Base-by-base conservation (phyloP, 139 green algal genomes). In the Microglena sp. region DNA sequence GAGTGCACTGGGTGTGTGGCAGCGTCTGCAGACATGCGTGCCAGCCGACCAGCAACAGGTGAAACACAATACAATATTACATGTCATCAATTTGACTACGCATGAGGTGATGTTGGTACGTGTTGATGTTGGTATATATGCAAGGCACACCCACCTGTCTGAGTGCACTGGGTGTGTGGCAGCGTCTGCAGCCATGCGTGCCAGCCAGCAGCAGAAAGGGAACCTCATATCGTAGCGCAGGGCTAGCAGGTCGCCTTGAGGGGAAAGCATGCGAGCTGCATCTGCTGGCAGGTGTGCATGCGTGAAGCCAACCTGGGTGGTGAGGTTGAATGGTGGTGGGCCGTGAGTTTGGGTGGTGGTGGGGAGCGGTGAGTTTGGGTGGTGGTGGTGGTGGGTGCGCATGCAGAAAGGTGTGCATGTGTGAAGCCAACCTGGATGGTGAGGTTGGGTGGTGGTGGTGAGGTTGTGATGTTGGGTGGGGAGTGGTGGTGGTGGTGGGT, bases 201-300 rank as follows among this genome's bases (percentile, higher is more conserved):
- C 75, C 15, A 87, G 79, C 87, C 86, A 92, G 27, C 65, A 60
- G 7, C 73, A 84, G 68, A 91, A 90, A 31, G 84, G 77, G 30
- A 60, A 55, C 34, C 86, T 72, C 62, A 90, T 59, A 55, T 94
- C 84, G 59, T 84, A 76, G 5, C 82, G 63, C 63, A 90, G 68
- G 1, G 61, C 65, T 53, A 89, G 68, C 61, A 72, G 71, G 21
- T 58, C 59, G 0, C 78, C 82, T 18, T 32, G 40, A 6, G 72
- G 69, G 1, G 74, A 69, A 45, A 88, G 69, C 30, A 88, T 50
- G 6, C 33, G 62, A 26, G 78, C 76, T 8, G 76, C 70, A 45
- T 84, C 78, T 0, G 55, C 44, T 1, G 65, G 35, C 67, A 73
- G 7, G 45, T 62, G 33, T 45, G 46, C 33, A 45, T 77, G 67